A percentile compares a stretch with the other conserved stretches of the same genome.
phyloP scores from a whole-genome alignment of 306 rosid species.

The Trifolium pratense region DNA sequence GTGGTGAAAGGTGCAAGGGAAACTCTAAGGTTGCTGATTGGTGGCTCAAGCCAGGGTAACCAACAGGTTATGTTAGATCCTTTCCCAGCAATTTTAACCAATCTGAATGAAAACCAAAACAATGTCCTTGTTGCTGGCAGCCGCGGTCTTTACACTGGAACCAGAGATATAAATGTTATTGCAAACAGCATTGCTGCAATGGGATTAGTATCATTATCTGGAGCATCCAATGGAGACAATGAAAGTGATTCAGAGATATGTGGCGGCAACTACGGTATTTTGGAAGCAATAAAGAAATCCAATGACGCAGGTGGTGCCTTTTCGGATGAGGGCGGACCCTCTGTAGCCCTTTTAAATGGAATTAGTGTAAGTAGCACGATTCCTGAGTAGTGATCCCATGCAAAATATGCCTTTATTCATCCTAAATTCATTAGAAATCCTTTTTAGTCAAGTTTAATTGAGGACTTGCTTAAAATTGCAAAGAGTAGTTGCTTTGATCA shows the following conservation, averaged over 20 bases:
- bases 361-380: conserved; percentile 35
- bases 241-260: conserved; percentile 35
- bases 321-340: conserved; percentile 47
- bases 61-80: conserved; percentile 64
- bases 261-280: conserved; percentile 39
- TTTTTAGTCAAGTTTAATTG: background rate
- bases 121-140: conserved; percentile 72
- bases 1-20: conserved; percentile 91
- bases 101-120: conserved; percentile 56
- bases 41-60: conserved; percentile 73
- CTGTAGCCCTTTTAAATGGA: conserved; percentile 47
- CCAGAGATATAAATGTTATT: conserved; percentile 69
- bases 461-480: background rate
- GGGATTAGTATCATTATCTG: conserved; percentile 78
- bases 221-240: conserved; percentile 48
- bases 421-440: conserved; percentile 5
- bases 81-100: conserved; percentile 72
- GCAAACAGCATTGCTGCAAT: conserved; percentile 88
- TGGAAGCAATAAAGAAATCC: conserved; percentile 45
- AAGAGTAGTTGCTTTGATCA: background rate
- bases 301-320: conserved; percentile 52
- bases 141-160: conserved; percentile 74
- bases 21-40: conserved; percentile 80
- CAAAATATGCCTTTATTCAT: conserved; percentile 17
- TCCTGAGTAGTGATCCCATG: too few species aligned